phyloP scores from a whole-genome alignment of 768 basidiomycete species.

The Tylopilus felleus region DNA sequence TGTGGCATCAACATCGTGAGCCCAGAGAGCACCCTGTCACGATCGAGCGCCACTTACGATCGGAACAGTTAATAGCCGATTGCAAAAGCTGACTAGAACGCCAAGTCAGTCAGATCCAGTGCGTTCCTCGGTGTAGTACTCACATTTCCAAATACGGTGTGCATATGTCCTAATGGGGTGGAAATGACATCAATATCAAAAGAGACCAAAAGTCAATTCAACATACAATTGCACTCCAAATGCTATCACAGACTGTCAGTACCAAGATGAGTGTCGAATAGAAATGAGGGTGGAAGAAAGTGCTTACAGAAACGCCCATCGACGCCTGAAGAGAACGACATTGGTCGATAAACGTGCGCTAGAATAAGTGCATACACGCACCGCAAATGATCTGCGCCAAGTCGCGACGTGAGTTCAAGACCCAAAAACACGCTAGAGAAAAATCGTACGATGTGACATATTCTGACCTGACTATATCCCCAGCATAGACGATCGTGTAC shows the following conservation, averaged over 20 bases:
- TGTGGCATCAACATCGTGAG: background rate
- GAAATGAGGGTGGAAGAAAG: no score
- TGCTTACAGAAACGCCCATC: constrained; percentile 33
- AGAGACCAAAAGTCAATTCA: background rate
- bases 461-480: constrained; percentile 21
- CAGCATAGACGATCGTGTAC: constrained; percentile 31
- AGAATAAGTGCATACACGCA: constrained; percentile 8
- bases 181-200: constrained; percentile 2
- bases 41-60: constrained; percentile 26
- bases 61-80: constrained; percentile 27
- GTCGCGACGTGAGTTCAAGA: background rate
- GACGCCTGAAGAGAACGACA: constrained; percentile 25
- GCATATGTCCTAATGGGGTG: constrained; percentile 31
- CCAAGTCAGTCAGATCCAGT: background rate
- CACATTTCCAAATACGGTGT: constrained; percentile 37
- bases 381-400: constrained; percentile 23
- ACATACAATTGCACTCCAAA: constrained; percentile 36
- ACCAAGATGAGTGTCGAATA: background rate
- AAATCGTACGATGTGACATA: constrained; percentile 27
- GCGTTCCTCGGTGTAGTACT: constrained; percentile 6
- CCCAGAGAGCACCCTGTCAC: background rate
- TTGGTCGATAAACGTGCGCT: background rate
- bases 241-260: constrained; percentile 31
- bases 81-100: constrained; percentile 31
- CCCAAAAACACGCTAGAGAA: background rate